Evolutionary conservation across 768 basidiomycete species (phyloP).

Genomic region (Austroboletus festivus): DNA sequence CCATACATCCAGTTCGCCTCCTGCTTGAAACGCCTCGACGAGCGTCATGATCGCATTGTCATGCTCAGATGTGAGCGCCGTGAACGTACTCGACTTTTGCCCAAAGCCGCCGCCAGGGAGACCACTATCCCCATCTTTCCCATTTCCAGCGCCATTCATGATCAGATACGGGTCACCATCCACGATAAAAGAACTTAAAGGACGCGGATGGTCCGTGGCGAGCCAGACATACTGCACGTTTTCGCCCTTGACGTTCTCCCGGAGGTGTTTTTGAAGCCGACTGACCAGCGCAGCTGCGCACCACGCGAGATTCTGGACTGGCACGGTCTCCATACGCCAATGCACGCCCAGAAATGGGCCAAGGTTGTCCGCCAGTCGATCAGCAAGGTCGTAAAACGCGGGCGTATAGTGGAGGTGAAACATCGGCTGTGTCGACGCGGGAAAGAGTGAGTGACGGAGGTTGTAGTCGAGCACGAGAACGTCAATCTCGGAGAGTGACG

Average conservation of each 20-base stretch:
- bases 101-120: neutral
- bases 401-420: constrained; percentile 42
- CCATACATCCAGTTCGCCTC: constrained; percentile 40
- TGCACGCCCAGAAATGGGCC: constrained; percentile 48
- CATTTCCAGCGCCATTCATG: neutral
- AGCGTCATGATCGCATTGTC: constrained; percentile 45
- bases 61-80: constrained; percentile 39
- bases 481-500: constrained; percentile 30
- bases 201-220: constrained; percentile 50
- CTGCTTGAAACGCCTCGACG: constrained; percentile 39
- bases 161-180: neutral
- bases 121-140: neutral
- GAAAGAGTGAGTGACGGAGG: constrained; percentile 45
- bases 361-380: constrained; percentile 32
- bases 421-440: neutral
- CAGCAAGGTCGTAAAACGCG: constrained; percentile 40
- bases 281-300: constrained; percentile 52
- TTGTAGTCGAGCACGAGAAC: constrained; percentile 56
- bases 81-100: constrained; percentile 48
- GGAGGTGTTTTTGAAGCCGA: constrained; percentile 26
- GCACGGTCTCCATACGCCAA: constrained; percentile 56
- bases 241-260: constrained; percentile 25
- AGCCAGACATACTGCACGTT: constrained; percentile 47
- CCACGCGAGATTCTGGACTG: constrained; percentile 37
- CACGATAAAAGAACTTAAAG: constrained; percentile 4